These are phyloP conservation scores for Daldinia grandis DNA, from an alignment of 495 filamentous ascomycete species.

Conservation along the genomic window DNA sequence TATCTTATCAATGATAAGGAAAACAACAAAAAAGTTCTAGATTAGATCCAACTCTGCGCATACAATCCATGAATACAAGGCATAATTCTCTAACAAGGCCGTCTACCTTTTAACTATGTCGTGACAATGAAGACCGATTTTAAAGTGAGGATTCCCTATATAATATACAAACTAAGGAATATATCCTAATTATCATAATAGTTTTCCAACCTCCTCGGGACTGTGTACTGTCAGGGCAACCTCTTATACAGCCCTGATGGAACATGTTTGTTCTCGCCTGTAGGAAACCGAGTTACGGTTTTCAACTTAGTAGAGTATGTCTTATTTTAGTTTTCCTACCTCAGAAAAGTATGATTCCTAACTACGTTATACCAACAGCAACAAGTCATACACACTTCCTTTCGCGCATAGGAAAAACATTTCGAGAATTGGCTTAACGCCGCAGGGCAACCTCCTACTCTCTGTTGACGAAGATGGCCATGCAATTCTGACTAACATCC, in stretches of 20 bases:
- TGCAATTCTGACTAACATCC: conserved; percentile 89
- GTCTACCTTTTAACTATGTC: conserved; percentile 28
- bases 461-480: conserved; percentile 94
- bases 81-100: conserved; percentile 1
- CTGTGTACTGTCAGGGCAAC: conserved; percentile 97
- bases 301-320: conserved; percentile 95
- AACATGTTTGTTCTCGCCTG: conserved; percentile 93
- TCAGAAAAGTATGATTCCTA: conserved; percentile 18
- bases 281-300: conserved; percentile 93
- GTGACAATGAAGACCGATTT: conserved; percentile 94
- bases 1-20: conserved; percentile 47
- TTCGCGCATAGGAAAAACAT: conserved; percentile 96
- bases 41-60: conserved; percentile 27
- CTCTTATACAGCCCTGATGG: conserved; percentile 97
- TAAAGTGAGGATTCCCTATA: conserved; percentile 64
- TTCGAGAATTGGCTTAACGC: conserved; percentile 82
- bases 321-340: neutral
- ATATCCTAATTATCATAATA: conserved; percentile 46
- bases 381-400: conserved; percentile 94
- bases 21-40: conserved; percentile 42
- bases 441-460: conserved; percentile 87
- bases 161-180: neutral
- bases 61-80: conserved; percentile 7
- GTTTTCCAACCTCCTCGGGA: conserved; percentile 96
- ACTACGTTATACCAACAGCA: conserved; percentile 62